phyloP scores from a whole-genome alignment of 2,329 filamentous ascomycete genomes.

The Exserohilum turcica region DNA sequence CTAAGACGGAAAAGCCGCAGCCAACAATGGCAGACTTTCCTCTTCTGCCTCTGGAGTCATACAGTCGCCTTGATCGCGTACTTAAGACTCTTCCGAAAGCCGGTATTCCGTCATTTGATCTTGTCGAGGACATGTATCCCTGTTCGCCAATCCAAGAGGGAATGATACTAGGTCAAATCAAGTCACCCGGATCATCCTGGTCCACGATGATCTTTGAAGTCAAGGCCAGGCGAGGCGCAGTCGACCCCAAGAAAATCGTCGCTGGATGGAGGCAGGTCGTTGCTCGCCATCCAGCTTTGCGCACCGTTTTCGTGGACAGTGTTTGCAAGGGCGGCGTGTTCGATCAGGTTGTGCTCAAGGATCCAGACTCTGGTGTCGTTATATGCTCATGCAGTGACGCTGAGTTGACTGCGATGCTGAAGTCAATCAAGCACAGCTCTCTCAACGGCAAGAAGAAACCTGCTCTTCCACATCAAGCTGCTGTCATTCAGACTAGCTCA shows the following conservation, averaged over 20 bases:
- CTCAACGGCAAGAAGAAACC: constrained; percentile 39
- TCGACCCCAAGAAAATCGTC: constrained; percentile 31
- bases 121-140: constrained; percentile 42
- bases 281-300: constrained; percentile 39
- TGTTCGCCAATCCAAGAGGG: constrained; percentile 42
- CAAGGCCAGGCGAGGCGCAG: constrained; percentile 24
- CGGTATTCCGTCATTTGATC: constrained; percentile 29
- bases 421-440: constrained; percentile 32
- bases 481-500: constrained; percentile 33
- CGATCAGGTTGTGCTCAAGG: constrained; percentile 42
- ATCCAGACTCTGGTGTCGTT: constrained; percentile 31
- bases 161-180: constrained; percentile 43
- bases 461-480: constrained; percentile 40
- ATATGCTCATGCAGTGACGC: constrained; percentile 29
- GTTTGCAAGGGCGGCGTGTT: constrained; percentile 44
- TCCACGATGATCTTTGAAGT: constrained; percentile 39
- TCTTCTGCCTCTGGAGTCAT: constrained; percentile 38
- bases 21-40: constrained; percentile 44
- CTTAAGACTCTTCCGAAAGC: constrained; percentile 31
- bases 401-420: constrained; percentile 28
- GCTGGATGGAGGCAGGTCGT: constrained; percentile 42
- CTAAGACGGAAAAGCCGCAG: constrained; percentile 27
- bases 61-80: constrained; percentile 37
- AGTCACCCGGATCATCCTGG: constrained; percentile 37
- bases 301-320: constrained; percentile 43